Conservation (phyloP, 345 rosid genomes). For the Salix udensis region DNA sequence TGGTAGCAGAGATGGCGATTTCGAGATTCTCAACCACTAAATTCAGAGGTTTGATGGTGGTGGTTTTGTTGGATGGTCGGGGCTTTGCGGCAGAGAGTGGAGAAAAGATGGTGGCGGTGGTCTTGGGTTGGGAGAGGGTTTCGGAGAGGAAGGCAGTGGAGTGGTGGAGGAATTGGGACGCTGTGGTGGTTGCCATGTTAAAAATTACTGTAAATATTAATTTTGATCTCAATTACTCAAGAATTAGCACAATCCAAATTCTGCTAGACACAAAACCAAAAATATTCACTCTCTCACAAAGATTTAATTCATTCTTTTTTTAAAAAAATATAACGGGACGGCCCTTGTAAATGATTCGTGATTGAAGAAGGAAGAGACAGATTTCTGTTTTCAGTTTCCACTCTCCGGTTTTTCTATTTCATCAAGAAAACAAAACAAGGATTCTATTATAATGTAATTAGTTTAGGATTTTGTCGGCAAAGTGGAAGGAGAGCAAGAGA, state of each 20-base stretch:
- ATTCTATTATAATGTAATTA: background rate
- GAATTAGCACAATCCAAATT: too few species aligned
- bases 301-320: too few species aligned
- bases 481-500: background rate
- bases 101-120: slow-evolving; percentile 39
- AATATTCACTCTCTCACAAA: too few species aligned
- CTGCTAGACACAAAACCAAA: too few species aligned
- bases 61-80: slow-evolving; percentile 16
- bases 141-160: slow-evolving; percentile 37
- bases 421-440: background rate
- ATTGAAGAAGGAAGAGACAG: background rate
- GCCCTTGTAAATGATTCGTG: background rate
- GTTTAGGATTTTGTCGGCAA: slow-evolving; percentile 11
- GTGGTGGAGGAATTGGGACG: slow-evolving; percentile 42
- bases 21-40: slow-evolving; percentile 48
- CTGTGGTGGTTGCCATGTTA: slow-evolving; percentile 5
- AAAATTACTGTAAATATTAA: too few species aligned
- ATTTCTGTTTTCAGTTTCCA: background rate
- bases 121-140: slow-evolving; percentile 36
- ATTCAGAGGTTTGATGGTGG: slow-evolving; percentile 30
- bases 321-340: background rate
- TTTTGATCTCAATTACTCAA: too few species aligned
- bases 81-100: slow-evolving; percentile 32
- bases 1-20: slow-evolving; percentile 34
- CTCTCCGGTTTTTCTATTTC: too few species aligned